Evolutionary conservation across 805 yeast genomes (phyloP), one percentile per base, ranked within the genome.

Genomic region (Myxozyma monticola): DNA sequence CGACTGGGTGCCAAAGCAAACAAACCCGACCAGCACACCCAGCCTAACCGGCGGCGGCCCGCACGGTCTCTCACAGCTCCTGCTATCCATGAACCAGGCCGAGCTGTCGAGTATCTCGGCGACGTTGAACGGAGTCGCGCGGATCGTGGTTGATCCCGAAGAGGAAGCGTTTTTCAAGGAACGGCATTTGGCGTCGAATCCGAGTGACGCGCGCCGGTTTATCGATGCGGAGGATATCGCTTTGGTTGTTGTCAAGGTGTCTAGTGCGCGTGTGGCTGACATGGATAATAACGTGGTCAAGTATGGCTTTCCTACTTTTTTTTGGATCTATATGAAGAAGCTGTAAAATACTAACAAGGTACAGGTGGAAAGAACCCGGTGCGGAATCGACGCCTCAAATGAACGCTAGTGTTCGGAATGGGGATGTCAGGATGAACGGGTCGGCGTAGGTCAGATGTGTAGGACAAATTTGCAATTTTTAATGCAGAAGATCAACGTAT

Each of bases 91-190:
- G 65, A 91, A 91, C 67, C 91, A 85, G 65, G 75, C 81, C 12
- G 95, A 88, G 65, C 63, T 89, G 48, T 79, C 89, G 50, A 81
- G 87, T 55, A 81, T 87, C 52, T 84, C 95, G 57, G 95, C 88
- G 9, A 90, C 95, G 55, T 69, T 91, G 26, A 75, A 77, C 37
- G 98, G 97, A 0, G 71, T 70, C 33, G 93, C 91, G 1, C 71
- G 72, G 22, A 74, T 85, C 6, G 67, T 87, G 9, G 65, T 65
- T 8, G 70, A 71, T 1, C 71, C 69, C 15, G 77, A 73, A 7
- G 81, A 81, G 54, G 78, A 80, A 38, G 69, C 70, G 36, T 81
- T 80, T 62, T 88, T 80, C 69, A 81, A 81, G 57, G 73, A 77
- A 3, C 70, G 79, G 62, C 83, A 84, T 56, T 71, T 80, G 60